phyloP scores from a whole-genome alignment of 768 basidiomycete species.

The Erythrobasidium yunnanense region DNA sequence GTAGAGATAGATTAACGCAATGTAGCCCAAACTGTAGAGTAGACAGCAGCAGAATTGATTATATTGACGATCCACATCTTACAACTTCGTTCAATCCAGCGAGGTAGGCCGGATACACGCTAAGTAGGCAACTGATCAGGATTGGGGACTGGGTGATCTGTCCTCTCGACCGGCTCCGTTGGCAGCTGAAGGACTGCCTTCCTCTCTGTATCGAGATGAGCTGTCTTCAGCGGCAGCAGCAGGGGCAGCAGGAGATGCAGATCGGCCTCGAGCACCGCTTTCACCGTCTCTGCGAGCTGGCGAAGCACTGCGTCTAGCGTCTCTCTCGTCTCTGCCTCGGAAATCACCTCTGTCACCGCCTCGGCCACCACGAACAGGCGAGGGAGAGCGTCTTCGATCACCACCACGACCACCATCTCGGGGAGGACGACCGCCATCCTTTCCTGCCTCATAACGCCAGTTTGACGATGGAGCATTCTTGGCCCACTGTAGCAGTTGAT shows the following conservation, averaged over 20 bases:
- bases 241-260: background rate
- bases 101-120: too few relatives aligned
- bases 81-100: background rate
- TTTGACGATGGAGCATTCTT: conserved; percentile 24
- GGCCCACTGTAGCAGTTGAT: conserved; percentile 4
- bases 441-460: conserved; percentile 22
- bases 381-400: conserved; percentile 10
- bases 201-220: background rate
- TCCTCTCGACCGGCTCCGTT: background rate
- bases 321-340: background rate
- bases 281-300: background rate
- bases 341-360: background rate
- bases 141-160: conserved; percentile 1
- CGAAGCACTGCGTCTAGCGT: background rate
- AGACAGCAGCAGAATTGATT: background rate
- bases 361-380: background rate
- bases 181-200: background rate
- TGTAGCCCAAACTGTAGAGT: too few relatives aligned
- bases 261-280: background rate
- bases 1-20: too few relatives aligned
- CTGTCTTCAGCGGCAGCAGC: background rate
- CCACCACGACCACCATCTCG: conserved; percentile 10
- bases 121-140: background rate
- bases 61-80: background rate
- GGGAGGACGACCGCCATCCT: background rate